Evolutionary conservation across 805 yeast genomes (phyloP), one percentile per base, ranked within the genome.

Genomic region (Kodamaea neixiangensis): DNA sequence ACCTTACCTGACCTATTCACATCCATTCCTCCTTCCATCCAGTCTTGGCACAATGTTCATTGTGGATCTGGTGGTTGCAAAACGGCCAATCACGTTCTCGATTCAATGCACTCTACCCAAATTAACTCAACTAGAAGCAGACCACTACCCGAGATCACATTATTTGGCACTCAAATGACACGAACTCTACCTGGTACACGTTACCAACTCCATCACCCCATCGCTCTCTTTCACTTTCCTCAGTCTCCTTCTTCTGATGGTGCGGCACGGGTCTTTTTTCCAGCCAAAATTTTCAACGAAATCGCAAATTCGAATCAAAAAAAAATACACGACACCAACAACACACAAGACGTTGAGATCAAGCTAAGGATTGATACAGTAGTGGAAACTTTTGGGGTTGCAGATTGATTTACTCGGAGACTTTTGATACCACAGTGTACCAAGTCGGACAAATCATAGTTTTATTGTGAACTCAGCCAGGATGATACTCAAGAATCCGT

Each of bases 301-400:
- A 10, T 37, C 45, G 15, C 45, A 19, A 25, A 42, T 22, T 22
- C 45, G 29, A 29, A 42, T 35, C 20, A 18, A 21, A 40, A 42
- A 39, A 39, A 47, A 39, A 47, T 29, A 35, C 49, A 47, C 43
- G 40, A 47, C 45, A 47, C 34, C 49, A 47, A 47, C 45, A 40
- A 39, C 17, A 38, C 20, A 35, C 14, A 35, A n/a, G 39, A 35
- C 19, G 39, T 25, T 25, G 31, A 25, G 11, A 25, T 25, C 31
- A 25, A 25, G 31, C 31, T 7, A 5, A 25, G 31, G 41, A 37
- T 37, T 37, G 19, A 17, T 17, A 10, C 13, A 5, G 41, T 37
- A 11, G 19, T 17, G 17, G 5, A 37, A 6, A 37, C 17, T 13
- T 37, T 17, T 17, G 19, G 31, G 19, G 41, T 37, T 37, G 19